phyloP scores from a whole-genome alignment of 2,329 filamentous ascomycete species.

The Falciphora oryzae region DNA sequence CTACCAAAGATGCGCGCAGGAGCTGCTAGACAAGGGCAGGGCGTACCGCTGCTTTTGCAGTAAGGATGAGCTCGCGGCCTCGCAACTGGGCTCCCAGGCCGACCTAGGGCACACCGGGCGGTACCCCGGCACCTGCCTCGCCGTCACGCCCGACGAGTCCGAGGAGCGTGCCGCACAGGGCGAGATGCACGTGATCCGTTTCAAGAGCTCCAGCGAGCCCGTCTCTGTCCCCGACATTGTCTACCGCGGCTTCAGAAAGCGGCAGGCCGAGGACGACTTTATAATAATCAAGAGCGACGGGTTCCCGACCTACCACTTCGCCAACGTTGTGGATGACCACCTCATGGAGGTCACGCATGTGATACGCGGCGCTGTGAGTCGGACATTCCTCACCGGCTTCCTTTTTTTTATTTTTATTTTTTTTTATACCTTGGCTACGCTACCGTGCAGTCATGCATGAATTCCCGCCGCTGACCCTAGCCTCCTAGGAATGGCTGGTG shows the following conservation, averaged over 20 bases:
- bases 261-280: constrained; percentile 65
- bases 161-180: constrained; percentile 62
- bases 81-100: constrained; percentile 44
- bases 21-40: constrained; percentile 62
- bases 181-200: constrained; percentile 70
- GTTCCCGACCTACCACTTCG: constrained; percentile 92
- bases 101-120: constrained; percentile 32
- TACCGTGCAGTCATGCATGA: too few species aligned
- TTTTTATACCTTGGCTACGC: too few species aligned
- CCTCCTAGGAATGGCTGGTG: constrained; percentile 78
- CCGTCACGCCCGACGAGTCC: constrained; percentile 61
- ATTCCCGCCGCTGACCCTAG: not conserved
- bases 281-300: constrained; percentile 89
- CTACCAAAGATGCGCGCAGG: constrained; percentile 65
- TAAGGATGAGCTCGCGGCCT: constrained; percentile 59
- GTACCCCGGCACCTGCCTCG: constrained; percentile 63
- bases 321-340: constrained; percentile 95
- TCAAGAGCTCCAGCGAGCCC: constrained; percentile 59
- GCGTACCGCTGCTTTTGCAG: constrained; percentile 95
- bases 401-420: constrained; percentile 5
- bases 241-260: constrained; percentile 61
- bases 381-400: not conserved
- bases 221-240: constrained; percentile 70
- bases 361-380: constrained; percentile 72
- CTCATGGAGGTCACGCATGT: constrained; percentile 95